phyloP scores from a whole-genome alignment of 1,284 basidiomycete species.

The Albatrellus sp. region DNA sequence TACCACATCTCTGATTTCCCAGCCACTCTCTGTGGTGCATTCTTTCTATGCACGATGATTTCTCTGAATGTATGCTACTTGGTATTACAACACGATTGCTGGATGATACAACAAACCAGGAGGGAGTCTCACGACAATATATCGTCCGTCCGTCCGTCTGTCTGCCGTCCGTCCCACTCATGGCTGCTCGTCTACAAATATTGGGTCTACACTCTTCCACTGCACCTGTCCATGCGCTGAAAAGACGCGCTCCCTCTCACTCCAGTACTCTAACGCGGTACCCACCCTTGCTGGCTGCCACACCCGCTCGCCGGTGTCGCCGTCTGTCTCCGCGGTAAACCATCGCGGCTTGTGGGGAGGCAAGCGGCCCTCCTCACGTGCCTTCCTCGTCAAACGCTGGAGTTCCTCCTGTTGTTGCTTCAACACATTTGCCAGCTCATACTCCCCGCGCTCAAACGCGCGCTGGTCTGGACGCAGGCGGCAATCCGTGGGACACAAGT shows the following conservation, averaged over 20 bases:
- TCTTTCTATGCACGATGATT: too few species aligned
- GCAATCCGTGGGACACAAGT: conserved; percentile 87
- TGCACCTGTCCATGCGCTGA: conserved; percentile 20
- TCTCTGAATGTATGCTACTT: too few species aligned
- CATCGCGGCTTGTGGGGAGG: conserved; percentile 74
- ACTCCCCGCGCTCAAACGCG: conserved; percentile 89
- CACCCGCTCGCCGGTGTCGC: conserved; percentile 77
- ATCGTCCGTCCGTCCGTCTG: too few species aligned
- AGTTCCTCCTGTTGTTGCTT: conserved; percentile 83
- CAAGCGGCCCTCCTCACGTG: conserved; percentile 66
- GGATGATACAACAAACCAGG: too few species aligned
- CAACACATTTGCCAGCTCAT: conserved; percentile 81
- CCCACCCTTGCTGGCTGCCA: conserved; percentile 60
- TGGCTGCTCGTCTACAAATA: conserved; percentile 61
- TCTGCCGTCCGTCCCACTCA: conserved; percentile 10
- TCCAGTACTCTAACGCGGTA: conserved; percentile 70
- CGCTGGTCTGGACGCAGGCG: conserved; percentile 88
- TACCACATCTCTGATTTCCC: too few species aligned
- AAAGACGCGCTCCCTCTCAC: conserved; percentile 62
- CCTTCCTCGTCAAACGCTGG: conserved; percentile 70
- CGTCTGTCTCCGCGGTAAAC: conserved; percentile 69
- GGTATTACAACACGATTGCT: too few species aligned
- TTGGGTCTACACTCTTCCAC: conserved; percentile 68
- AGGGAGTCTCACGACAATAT: too few species aligned
- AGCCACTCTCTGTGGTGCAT: too few species aligned